These are phyloP conservation scores for Metahyphopichia silvanorum DNA, from an alignment of 805 yeast genomes.

Conservation along the genomic window DNA sequence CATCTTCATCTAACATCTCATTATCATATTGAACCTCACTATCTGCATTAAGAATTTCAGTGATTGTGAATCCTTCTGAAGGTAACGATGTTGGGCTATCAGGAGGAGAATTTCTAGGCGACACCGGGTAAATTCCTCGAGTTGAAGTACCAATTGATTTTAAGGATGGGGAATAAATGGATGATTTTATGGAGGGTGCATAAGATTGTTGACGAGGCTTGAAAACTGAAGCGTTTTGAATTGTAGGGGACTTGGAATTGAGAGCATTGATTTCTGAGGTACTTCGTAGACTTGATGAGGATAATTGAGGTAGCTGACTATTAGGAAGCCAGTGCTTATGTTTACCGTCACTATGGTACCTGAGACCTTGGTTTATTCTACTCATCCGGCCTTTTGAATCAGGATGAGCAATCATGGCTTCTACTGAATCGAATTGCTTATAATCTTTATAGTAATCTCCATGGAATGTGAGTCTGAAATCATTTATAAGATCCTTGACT, in stretches of 20 bases:
- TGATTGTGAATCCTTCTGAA: slow-evolving; percentile 10
- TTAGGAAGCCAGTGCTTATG: slow-evolving; percentile 74
- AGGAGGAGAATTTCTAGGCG: slow-evolving; percentile 24
- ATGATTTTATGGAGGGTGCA: background rate
- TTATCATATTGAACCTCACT: slow-evolving; percentile 23
- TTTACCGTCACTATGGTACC: slow-evolving; percentile 77
- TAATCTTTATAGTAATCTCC: slow-evolving; percentile 74
- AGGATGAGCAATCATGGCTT: slow-evolving; percentile 66
- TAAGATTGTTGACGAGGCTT: slow-evolving; percentile 1
- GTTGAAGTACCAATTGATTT: slow-evolving; percentile 28
- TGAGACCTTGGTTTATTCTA: slow-evolving; percentile 75
- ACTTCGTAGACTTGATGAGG: slow-evolving; percentile 16
- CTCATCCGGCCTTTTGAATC: slow-evolving; percentile 60
- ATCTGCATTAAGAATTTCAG: slow-evolving; percentile 19
- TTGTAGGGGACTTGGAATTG: too few relatives aligned
- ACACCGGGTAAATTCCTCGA: slow-evolving; percentile 27
- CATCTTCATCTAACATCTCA: slow-evolving; percentile 39
- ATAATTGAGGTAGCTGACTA: slow-evolving; percentile 6
- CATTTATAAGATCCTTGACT: slow-evolving; percentile 71
- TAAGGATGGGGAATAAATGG: slow-evolving; percentile 22
- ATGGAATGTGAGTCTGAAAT: slow-evolving; percentile 65
- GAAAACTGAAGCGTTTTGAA: slow-evolving; percentile 4
- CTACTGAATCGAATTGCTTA: slow-evolving; percentile 78
- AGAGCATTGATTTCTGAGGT: slow-evolving; percentile 25
- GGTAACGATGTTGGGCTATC: slow-evolving; percentile 9